Base-by-base conservation (phyloP, 2,329 filamentous ascomycete species). In the Fusarium tjaetaba region DNA sequence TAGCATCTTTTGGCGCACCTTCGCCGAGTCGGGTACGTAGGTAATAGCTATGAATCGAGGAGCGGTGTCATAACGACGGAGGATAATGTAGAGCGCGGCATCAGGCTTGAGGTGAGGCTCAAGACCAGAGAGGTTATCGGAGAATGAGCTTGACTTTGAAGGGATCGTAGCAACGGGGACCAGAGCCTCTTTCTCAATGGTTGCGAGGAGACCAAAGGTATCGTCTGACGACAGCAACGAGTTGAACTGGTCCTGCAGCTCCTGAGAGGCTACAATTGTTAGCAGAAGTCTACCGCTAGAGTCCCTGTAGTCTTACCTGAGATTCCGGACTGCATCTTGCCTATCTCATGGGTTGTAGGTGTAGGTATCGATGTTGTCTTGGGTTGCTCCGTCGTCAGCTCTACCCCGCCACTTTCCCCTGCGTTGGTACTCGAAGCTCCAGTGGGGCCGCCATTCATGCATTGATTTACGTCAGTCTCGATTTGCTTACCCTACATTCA, bases 1-100 rank as follows among this genome's bases (percentile, higher is more conserved):
- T 28, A 96, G 88, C 92, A 94, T 96, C 86, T 96, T 96, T 81
- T 94, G 92, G 43, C 94, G 91, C 64, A 96, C 93, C 34, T 92
- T 92, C 43, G 94, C 94, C 2, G 89, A 80, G 81, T 96, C 93
- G 32, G 94, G 94, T 11, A 96, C 90, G 81, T 95, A 96, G 41
- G 93, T 94, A 41, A 95, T 85, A 51, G 91, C 92, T 32, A 93
- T 84, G 72, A 95, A 90, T 73, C 82, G 82, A n/a, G 88, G 88
- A 7, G 85, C 81, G 42, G 82, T 80, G 58, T 90, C 86, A 80
- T 91, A 87, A 62, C 92, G 90, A 55, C 93, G 92, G 46, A 96
- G 89, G 77, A 96, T 88, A 76, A 94, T 87, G 84, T 95, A 96
- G 51, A 92, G 87, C 0, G 94, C 91, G 63, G 88, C 87, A 74